phyloP scores from a whole-genome alignment of 2,329 filamentous ascomycete genomes.

The Seiridium unicorne region DNA sequence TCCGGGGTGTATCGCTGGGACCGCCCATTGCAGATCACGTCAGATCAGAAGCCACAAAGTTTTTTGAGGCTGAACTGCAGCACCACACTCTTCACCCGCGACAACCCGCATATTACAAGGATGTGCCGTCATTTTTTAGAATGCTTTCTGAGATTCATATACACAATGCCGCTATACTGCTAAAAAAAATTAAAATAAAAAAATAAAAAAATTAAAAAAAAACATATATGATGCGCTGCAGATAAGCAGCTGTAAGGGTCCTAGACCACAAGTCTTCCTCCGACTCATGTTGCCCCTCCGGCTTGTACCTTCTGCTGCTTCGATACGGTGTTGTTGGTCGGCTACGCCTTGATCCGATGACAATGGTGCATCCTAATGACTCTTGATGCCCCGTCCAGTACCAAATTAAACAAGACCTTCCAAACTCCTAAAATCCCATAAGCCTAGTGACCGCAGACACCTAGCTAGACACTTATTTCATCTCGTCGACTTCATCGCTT shows the following conservation, averaged over 20 bases:
- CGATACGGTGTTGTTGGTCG: neutral
- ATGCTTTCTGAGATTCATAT: too few species aligned
- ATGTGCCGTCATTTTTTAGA: too few species aligned
- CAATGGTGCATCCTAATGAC: neutral
- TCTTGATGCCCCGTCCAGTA: neutral
- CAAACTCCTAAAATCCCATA: neutral
- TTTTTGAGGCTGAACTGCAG: neutral
- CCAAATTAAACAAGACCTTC: neutral
- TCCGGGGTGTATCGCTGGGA: neutral
- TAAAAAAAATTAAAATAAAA: too few species aligned
- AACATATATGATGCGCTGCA: too few species aligned
- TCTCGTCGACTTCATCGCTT: conserved; percentile 21
- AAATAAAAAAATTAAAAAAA: too few species aligned
- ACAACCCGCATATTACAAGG: too few species aligned
- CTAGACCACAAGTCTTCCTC: too few species aligned
- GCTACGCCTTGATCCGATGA: neutral
- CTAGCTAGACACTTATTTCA: neutral
- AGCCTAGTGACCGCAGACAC: neutral
- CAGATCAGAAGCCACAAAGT: neutral
- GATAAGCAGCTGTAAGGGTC: too few species aligned
- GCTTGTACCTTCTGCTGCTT: too few species aligned
- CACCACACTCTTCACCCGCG: too few species aligned
- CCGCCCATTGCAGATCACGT: neutral
- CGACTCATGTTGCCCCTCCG: too few species aligned
- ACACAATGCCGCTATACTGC: too few species aligned